Evolutionary conservation across 2,329 filamentous ascomycete species (phyloP).

Genomic region (Acrodontium crateriforme): DNA sequence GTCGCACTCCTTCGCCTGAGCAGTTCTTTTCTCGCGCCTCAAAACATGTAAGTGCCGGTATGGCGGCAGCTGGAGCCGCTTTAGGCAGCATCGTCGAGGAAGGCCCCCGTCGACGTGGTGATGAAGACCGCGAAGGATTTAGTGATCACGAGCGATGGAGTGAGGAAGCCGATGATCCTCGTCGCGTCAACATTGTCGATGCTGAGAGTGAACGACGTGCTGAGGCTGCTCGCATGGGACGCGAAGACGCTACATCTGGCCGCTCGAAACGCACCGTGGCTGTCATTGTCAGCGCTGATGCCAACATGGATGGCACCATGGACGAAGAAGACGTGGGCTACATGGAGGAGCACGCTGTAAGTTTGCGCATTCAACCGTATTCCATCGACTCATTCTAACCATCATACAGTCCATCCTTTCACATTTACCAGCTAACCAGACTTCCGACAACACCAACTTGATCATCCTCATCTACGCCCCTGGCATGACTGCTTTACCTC

Average conservation of each 20-base stretch:
- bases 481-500: constrained; percentile 44
- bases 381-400: constrained; percentile 3
- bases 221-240: constrained; percentile 7
- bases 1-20: constrained; percentile 73
- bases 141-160: constrained; percentile 80
- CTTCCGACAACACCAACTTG: constrained; percentile 60
- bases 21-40: constrained; percentile 76
- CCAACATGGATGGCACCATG: constrained; percentile 39
- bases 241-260: constrained; percentile 11
- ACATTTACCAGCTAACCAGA: constrained; percentile 65
- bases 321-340: constrained; percentile 43
- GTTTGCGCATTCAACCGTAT: constrained; percentile 21
- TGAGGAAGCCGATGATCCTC: constrained; percentile 65
- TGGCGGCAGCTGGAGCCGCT: constrained; percentile 63
- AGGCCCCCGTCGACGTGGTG: constrained; percentile 7
- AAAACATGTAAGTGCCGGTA: constrained; percentile 65
- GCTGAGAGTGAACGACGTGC: constrained; percentile 12
- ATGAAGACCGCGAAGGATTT: constrained; percentile 18
- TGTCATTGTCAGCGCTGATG: constrained; percentile 73
- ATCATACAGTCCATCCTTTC: constrained; percentile 48
- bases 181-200: constrained; percentile 10
- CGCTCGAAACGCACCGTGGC: constrained; percentile 56
- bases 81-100: constrained; percentile 73
- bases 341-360: constrained; percentile 65
- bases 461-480: constrained; percentile 87